Conservation (phyloP, 192 early-diverging fungal species). For the Backusella mclennaniae region DNA sequence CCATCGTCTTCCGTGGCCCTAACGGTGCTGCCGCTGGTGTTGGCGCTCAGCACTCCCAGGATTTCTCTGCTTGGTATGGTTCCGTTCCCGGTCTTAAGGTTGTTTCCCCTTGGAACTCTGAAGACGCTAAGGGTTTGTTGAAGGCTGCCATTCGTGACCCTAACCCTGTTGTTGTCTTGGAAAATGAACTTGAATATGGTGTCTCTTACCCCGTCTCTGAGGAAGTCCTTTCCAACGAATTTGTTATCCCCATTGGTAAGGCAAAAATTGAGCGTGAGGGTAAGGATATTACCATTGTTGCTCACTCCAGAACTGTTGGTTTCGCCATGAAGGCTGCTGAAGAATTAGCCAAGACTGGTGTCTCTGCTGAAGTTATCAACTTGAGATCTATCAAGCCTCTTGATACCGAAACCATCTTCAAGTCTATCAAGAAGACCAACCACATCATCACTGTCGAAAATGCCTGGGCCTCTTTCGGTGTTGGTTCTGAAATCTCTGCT, state of each 20-base stretch:
- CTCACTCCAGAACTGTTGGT: conserved; percentile 89
- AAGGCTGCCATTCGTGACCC: conserved; percentile 98
- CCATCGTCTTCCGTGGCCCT: conserved; percentile 98
- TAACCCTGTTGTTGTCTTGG: conserved; percentile 94
- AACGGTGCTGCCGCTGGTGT: conserved; percentile 98
- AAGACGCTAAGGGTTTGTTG: conserved; percentile 95
- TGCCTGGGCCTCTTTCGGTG: conserved; percentile 93
- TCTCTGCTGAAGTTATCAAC: conserved; percentile 92
- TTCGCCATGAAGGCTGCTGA: conserved; percentile 87
- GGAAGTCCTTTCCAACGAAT: conserved; percentile 59
- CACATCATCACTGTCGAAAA: conserved; percentile 93
- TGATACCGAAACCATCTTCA: conserved; percentile 88
- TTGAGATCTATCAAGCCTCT: conserved; percentile 96
- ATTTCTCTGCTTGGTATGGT: conserved; percentile 98
- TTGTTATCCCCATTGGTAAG: conserved; percentile 76
- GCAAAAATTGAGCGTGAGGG: conserved; percentile 88
- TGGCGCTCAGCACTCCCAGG: conserved; percentile 98
- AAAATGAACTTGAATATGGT: conserved; percentile 99
- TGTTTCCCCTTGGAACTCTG: conserved; percentile 91
- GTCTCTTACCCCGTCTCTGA: conserved; percentile 79
- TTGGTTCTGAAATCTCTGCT: conserved; percentile 93
- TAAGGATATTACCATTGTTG: conserved; percentile 88
- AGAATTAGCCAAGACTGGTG: conserved; percentile 75
- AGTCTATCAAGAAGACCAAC: conserved; percentile 97
- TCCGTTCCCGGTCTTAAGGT: conserved; percentile 97